Base-by-base conservation (phyloP, 345 rosid species). In the Acer yangbiense region DNA sequence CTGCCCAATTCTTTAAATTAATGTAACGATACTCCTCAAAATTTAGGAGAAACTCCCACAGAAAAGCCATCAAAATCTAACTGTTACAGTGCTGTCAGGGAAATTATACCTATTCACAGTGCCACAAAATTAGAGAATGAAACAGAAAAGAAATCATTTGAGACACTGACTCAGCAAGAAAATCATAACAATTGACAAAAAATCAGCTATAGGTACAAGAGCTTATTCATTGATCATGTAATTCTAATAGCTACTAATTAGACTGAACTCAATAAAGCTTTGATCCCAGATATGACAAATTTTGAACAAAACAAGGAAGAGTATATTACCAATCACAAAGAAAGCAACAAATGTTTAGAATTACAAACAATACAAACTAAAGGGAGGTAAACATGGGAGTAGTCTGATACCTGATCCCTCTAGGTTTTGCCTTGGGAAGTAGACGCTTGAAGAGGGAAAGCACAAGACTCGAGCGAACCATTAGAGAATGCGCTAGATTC, bases 361-460 rank as follows among this genome's bases (percentile, higher is more conserved):
- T 61, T 7, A 32, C n/a, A 73, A 41, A 23, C 39, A 13, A 21
- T 10, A 13, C 39, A 60, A 73, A 44, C 66, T 73, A 41, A 39
- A 50, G 11, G 29, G 64, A 72, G 23, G 17, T 7, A 21, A 25
- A 41, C 35, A 44, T 11, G 41, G 13, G 25, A 74, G 2, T 4
- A 62, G 48, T 68, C 61, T 13, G 16, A 43, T 50, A 52, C 73
- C 74, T 48, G n/a, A 9, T 73, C 20, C 54, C 80, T 27, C 52
- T 68, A 65, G 64, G 65, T 20, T 41, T 21, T 21, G 61, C 73
- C 78, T 48, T 27, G 23, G 12, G 61, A 66, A 43, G 65, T 3
- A 70, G 78, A 69, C 27, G 55, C 50, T 58, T 83, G 70, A 10
- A 64, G 8, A 48, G 62, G 43, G 41, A 72, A 67, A 69, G 58